Base-by-base conservation (phyloP, 1,284 basidiomycete species). In the Leccinum variabile region DNA sequence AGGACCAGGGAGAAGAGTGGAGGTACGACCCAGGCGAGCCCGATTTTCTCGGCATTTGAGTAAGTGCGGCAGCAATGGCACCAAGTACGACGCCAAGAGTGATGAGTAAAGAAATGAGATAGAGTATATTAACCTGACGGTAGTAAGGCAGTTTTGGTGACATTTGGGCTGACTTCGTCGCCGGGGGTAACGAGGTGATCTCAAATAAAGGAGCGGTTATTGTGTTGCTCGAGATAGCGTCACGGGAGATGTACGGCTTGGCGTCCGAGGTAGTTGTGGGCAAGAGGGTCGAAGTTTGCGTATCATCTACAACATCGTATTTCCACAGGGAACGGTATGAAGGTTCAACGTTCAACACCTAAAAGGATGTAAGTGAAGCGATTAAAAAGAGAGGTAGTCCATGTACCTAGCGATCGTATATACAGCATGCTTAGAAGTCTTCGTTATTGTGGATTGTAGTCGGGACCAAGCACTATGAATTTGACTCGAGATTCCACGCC, bases 401-500 rank as follows among this genome's bases (percentile, higher is more conserved):
- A 39, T 41, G 53, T 66, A 70, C 67, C 64, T 11, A 16, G 32
- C 25, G 64, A 46, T 1, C n/a, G 49, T 64, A 72, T 70, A 57
- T 72, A 67, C 62, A 64, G 32, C 63, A 70, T 66, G 2, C 50
- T 39, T 14, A 18, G 33, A 9, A 28, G 39, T 28, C 11, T 30
- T 54, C 18, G 56, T 44, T 72, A 75, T 67, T 64, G 68, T 32
- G 65, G 65, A 46, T 62, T 65, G 59, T 68, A 68, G 59, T 77
- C 72, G 3, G 76, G 76, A n/a, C 73, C 75, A 1, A 81, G 77
- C 14, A 78, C 69, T 60, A 82, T 70, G 52, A 77, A 63, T 28
- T 70, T 70, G 8, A 87, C 77, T 35, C 86, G 79, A 46, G 82
- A 85, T 73, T 90, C 88, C 8, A 90, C 88, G 53, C 84, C 80